A percentile compares a stretch with the other conserved stretches of the same genome.
These are phyloP conservation scores for Limonomyces culmigenus DNA, from an alignment of 1,284 basidiomycete species.

Conservation along the genomic window DNA sequence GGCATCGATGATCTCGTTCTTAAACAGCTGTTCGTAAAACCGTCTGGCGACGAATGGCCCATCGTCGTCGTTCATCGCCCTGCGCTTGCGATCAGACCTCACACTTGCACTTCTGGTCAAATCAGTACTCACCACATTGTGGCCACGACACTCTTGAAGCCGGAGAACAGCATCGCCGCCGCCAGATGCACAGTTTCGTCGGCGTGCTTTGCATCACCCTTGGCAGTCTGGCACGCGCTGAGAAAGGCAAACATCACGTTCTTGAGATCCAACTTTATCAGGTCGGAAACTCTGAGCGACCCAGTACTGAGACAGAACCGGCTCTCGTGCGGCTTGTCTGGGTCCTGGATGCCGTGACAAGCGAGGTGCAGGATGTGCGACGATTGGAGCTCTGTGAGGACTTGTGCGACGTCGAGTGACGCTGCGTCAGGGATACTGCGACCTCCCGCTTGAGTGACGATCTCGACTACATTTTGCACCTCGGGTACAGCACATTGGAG, in stretches of 20 bases:
- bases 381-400: neutral
- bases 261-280: neutral
- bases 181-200: slow-evolving; percentile 5
- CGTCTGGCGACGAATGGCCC: no score
- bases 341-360: neutral
- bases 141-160: slow-evolving; percentile 2
- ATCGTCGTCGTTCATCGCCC: no score
- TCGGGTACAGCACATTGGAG: neutral
- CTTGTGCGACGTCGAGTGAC: neutral
- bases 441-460: no score
- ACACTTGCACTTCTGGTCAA: no score
- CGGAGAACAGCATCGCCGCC: slow-evolving; percentile 4
- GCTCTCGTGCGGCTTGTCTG: neutral
- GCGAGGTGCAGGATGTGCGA: neutral
- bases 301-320: neutral
- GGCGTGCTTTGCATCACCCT: slow-evolving; percentile 1
- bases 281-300: neutral
- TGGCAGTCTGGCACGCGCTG: slow-evolving; percentile 1
- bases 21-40: no score
- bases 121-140: slow-evolving; percentile 1
- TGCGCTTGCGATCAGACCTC: no score
- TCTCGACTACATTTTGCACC: no score
- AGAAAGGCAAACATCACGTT: slow-evolving; percentile 1
- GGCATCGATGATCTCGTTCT: no score
- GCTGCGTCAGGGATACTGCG: no score